Conservation (phyloP, 148 eudicot species). For the Chenopodium suecicum region DNA sequence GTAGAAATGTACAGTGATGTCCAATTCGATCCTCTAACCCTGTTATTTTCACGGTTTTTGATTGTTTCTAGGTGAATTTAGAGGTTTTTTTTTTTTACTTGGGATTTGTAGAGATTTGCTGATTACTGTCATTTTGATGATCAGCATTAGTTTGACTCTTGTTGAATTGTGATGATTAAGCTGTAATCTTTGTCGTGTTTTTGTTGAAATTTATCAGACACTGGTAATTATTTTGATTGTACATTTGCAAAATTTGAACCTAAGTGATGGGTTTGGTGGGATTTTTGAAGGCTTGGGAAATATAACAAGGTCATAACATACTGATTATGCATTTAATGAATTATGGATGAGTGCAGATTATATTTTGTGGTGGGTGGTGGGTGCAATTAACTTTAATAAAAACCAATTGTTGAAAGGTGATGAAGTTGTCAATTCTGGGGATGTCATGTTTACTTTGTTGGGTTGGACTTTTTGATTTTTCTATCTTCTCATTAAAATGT, state of each 20-base stretch:
- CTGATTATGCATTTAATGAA: not conserved
- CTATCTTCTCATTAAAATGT: not conserved
- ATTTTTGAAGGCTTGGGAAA: not conserved
- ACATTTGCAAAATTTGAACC: not conserved
- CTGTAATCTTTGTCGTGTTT: not conserved
- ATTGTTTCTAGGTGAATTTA: not conserved
- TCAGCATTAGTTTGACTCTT: not conserved
- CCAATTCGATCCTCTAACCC: not conserved
- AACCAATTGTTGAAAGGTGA: not conserved
- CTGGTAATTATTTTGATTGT: not conserved
- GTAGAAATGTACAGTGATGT: not conserved
- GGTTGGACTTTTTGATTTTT: not conserved
- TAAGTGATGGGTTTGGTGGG: not conserved
- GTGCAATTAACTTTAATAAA: not conserved
- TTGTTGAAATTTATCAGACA: not conserved
- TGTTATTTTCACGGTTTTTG: not conserved
- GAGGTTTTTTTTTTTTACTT: not conserved
- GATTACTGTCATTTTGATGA: not conserved
- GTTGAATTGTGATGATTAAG: not conserved
- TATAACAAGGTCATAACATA: not conserved
- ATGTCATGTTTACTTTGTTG: not conserved
- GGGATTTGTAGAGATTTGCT: not conserved
- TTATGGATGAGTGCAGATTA: not conserved
- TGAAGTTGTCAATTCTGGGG: not conserved
- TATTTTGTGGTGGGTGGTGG: not conserved